Percentiles rank a stretch among this genome's conserved stretches.
Evolutionary conservation across 148 eudicot species (phyloP).

Genomic region (Chenopodium berlandieri): DNA sequence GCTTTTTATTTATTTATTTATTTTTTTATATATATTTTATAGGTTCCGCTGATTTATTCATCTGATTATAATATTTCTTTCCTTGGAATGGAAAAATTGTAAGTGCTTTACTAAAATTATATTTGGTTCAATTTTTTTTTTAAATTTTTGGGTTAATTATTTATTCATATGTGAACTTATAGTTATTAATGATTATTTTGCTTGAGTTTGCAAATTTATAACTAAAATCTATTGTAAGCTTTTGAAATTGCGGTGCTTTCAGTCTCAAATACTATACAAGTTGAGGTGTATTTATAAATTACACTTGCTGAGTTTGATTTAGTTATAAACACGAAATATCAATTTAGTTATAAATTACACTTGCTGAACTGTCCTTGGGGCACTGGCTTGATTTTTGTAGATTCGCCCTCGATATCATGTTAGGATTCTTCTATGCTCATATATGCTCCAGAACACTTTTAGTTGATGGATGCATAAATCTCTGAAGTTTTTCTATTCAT

Average conservation of each 20-base stretch:
- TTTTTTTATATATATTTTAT: neutral
- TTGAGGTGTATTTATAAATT: neutral
- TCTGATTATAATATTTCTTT: constrained; percentile 72
- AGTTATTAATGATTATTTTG: neutral
- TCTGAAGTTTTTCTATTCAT: neutral
- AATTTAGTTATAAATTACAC: neutral
- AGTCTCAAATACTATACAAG: too few species aligned
- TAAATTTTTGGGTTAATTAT: too few species aligned
- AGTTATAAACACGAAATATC: neutral
- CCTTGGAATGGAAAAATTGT: constrained; percentile 88
- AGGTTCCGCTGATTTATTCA: constrained; percentile 91
- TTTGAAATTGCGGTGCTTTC: neutral
- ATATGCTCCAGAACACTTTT: neutral
- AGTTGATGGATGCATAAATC: neutral
- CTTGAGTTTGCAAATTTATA: neutral
- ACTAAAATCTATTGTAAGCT: neutral
- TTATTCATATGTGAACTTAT: too few species aligned
- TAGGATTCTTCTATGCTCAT: neutral
- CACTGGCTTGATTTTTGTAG: neutral
- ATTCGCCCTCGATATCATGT: neutral
- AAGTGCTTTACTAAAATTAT: constrained; percentile 15
- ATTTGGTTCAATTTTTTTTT: neutral
- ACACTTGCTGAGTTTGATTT: neutral
- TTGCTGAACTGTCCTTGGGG: neutral
- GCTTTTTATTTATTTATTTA: too few species aligned